phyloP scores from a whole-genome alignment of 2,329 filamentous ascomycete species.

The Arthroderma sp. region DNA sequence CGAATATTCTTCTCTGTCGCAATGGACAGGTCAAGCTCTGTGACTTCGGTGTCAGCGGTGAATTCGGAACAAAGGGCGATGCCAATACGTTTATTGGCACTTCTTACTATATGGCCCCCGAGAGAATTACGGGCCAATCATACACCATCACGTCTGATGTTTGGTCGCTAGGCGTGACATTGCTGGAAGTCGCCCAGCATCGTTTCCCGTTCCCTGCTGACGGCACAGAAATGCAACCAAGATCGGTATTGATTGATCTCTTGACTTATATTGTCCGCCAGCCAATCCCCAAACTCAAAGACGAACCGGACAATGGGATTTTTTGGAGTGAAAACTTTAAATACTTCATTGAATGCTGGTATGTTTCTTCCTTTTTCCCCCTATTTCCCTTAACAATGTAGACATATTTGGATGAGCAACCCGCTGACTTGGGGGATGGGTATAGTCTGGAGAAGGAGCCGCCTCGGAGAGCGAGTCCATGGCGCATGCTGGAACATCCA shows the following conservation, averaged over 20 bases:
- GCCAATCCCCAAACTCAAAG: slow-evolving; percentile 86
- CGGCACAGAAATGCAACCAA: slow-evolving; percentile 86
- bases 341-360: slow-evolving; percentile 99
- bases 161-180: slow-evolving; percentile 90
- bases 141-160: slow-evolving; percentile 99
- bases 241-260: slow-evolving; percentile 83
- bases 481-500: slow-evolving; percentile 97
- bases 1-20: slow-evolving; percentile 87
- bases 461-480: slow-evolving; percentile 73
- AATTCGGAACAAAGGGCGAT: slow-evolving; percentile 96
- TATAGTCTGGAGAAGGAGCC: slow-evolving; percentile 85
- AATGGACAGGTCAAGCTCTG: slow-evolving; percentile 93
- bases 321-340: slow-evolving; percentile 97
- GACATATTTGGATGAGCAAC: too few species aligned
- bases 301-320: slow-evolving; percentile 79
- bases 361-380: slow-evolving; percentile 31
- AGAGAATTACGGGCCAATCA: slow-evolving; percentile 91
- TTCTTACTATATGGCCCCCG: slow-evolving; percentile 98
- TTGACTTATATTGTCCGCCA: slow-evolving; percentile 96
- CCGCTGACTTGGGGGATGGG: background rate
- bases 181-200: slow-evolving; percentile 98
- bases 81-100: slow-evolving; percentile 98
- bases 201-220: slow-evolving; percentile 97
- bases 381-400: background rate
- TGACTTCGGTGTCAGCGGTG: slow-evolving; percentile 94